Conservation (phyloP, 352 stramenopile genomes). For the Phytophthora palmivora region DNA sequence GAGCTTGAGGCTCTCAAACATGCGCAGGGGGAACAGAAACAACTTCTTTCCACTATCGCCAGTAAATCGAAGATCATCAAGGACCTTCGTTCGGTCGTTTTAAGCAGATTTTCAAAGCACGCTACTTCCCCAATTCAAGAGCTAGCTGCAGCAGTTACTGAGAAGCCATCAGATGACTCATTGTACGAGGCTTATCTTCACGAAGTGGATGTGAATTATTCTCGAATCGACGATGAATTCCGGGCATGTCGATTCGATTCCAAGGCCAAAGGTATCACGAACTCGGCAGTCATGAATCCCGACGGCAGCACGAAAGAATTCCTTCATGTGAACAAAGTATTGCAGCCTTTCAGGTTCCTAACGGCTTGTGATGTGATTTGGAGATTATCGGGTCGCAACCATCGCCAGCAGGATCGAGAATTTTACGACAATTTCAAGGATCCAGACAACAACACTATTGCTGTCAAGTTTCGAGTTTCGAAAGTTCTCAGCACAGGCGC, state of each 20-base stretch:
- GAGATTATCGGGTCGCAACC: neutral
- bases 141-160: neutral
- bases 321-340: conserved; percentile 1
- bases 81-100: conserved; percentile 7
- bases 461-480: conserved; percentile 5
- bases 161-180: neutral
- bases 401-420: conserved; percentile 4
- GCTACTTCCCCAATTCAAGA: neutral
- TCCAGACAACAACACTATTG: neutral
- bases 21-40: too few species aligned
- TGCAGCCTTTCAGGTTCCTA: conserved; percentile 3
- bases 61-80: conserved; percentile 4
- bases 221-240: conserved; percentile 18
- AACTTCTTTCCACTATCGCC: conserved; percentile 1
- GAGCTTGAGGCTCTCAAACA: conserved; percentile 5
- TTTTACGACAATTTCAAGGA: neutral
- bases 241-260: neutral
- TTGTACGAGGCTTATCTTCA: conserved; percentile 2
- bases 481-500: neutral
- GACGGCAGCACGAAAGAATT: neutral
- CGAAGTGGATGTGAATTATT: conserved; percentile 18
- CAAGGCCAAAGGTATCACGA: neutral
- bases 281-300: neutral
- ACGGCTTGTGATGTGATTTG: neutral
- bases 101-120: neutral